A percentile compares a stretch with the other conserved stretches of the same genome.
These are phyloP conservation scores for Talaromyces sp. DNA, from an alignment of 2,329 filamentous ascomycete species.

Conservation along the genomic window DNA sequence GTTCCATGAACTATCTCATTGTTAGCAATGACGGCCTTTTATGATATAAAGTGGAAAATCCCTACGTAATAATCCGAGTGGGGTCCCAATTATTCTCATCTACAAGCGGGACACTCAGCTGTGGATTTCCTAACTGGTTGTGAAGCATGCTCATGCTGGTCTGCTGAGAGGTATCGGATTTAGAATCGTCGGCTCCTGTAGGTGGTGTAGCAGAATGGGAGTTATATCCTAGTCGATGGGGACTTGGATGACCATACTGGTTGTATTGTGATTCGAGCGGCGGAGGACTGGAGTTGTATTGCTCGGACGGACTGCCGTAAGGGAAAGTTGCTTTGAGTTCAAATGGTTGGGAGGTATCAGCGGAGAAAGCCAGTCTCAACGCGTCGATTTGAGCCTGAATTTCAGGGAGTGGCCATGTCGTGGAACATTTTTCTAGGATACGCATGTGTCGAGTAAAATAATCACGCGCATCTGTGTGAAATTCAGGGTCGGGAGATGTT, in stretches of 20 bases:
- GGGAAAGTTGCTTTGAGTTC: slow-evolving; percentile 84
- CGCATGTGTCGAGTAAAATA: slow-evolving; percentile 94
- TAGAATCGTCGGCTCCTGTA: slow-evolving; percentile 64
- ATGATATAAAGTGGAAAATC: slow-evolving; percentile 31
- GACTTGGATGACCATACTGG: slow-evolving; percentile 48
- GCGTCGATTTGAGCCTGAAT: slow-evolving; percentile 86
- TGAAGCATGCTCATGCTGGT: slow-evolving; percentile 49
- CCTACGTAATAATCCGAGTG: slow-evolving; percentile 82
- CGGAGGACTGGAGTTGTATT: slow-evolving; percentile 58
- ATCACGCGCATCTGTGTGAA: slow-evolving; percentile 76
- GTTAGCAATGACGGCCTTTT: not conserved
- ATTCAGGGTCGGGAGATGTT: slow-evolving; percentile 83
- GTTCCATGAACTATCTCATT: slow-evolving; percentile 73
- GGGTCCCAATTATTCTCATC: slow-evolving; percentile 77
- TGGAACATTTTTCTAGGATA: slow-evolving; percentile 78
- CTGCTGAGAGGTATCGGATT: slow-evolving; percentile 71
- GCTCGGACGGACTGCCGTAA: slow-evolving; percentile 70
- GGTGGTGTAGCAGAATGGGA: slow-evolving; percentile 73
- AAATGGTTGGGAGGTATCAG: slow-evolving; percentile 77
- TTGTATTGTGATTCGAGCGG: slow-evolving; percentile 48
- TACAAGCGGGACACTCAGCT: slow-evolving; percentile 54
- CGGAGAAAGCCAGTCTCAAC: slow-evolving; percentile 84
- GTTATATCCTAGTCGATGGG: slow-evolving; percentile 46
- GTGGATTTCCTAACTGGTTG: slow-evolving; percentile 35
- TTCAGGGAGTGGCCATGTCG: slow-evolving; percentile 80